phyloP scores from a whole-genome alignment of 2,329 filamentous ascomycete species.

The Didymella sp. region DNA sequence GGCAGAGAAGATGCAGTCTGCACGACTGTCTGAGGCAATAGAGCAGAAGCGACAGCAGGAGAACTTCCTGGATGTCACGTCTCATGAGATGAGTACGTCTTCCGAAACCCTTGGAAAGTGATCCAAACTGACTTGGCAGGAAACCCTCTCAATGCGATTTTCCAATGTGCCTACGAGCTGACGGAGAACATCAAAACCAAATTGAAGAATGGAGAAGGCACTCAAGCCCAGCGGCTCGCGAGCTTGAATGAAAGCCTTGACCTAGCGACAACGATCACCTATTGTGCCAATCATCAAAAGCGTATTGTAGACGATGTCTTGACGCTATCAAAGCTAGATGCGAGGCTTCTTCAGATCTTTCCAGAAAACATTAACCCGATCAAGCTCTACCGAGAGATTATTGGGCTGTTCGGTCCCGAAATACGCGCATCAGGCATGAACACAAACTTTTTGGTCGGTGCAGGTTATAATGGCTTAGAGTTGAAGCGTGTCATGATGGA shows the following conservation, averaged over 20 bases:
- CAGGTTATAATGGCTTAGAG: conserved; percentile 54
- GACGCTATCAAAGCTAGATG: conserved; percentile 30
- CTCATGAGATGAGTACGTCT: conserved; percentile 69
- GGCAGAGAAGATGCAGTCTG: conserved; percentile 78
- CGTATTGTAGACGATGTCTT: conserved; percentile 38
- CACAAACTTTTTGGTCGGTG: conserved; percentile 60
- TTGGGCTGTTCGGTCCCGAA: conserved; percentile 17
- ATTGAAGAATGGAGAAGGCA: conserved; percentile 50
- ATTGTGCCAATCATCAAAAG: conserved; percentile 41
- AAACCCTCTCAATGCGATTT: conserved; percentile 74
- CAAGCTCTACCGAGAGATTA: conserved; percentile 35
- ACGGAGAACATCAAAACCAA: conserved; percentile 69
- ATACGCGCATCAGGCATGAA: conserved; percentile 59
- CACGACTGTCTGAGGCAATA: conserved; percentile 77
- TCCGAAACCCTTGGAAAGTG: background rate
- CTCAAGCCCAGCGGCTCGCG: conserved; percentile 54
- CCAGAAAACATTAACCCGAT: conserved; percentile 30
- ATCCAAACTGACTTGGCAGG: conserved; percentile 1
- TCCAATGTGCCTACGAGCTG: conserved; percentile 67
- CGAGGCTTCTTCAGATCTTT: conserved; percentile 31
- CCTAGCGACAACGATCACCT: conserved; percentile 33
- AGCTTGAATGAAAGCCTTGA: conserved; percentile 65
- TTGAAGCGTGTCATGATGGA: conserved; percentile 65
- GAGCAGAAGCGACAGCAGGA: conserved; percentile 81
- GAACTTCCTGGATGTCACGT: conserved; percentile 79